These are phyloP conservation scores for Annulohypoxylon nitens DNA, from an alignment of 495 filamentous ascomycete genomes.

Conservation along the genomic window DNA sequence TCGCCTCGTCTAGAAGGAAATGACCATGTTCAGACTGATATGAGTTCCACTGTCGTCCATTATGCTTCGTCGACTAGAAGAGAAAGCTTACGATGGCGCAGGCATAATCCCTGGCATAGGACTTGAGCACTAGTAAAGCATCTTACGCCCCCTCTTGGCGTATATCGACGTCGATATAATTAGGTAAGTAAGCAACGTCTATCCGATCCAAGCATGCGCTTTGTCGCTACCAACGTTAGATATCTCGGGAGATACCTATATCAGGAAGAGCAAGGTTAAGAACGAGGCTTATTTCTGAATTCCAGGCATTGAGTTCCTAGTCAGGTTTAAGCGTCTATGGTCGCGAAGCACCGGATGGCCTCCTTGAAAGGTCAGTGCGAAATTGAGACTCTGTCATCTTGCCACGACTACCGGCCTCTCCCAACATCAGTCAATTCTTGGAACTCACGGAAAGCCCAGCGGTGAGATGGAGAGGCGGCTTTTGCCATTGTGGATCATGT, in stretches of 20 bases:
- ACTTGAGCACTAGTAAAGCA: not conserved
- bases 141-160: conserved; percentile 16
- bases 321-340: conserved; percentile 7
- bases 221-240: conserved; percentile 1
- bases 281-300: conserved; percentile 10
- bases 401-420: not conserved
- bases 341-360: conserved; percentile 4
- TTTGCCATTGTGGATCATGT: conserved; percentile 25
- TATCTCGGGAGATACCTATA: not conserved
- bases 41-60: conserved; percentile 21
- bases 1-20: conserved; percentile 1
- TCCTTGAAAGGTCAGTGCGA: conserved; percentile 37
- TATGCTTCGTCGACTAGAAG: conserved; percentile 7
- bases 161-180: conserved; percentile 7
- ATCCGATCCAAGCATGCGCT: conserved; percentile 21
- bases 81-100: not conserved
- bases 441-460: not conserved
- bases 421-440: not conserved
- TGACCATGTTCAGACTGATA: conserved; percentile 5
- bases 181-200: conserved; percentile 22
- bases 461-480: not conserved
- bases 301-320: conserved; percentile 1
- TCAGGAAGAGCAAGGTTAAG: conserved; percentile 14
- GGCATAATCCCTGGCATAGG: not conserved
- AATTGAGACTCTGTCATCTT: conserved; percentile 16